Evolutionary conservation across 352 stramenopile species (phyloP), one percentile per base, ranked within the genome.

Genomic region (Phytophthora megakarya): DNA sequence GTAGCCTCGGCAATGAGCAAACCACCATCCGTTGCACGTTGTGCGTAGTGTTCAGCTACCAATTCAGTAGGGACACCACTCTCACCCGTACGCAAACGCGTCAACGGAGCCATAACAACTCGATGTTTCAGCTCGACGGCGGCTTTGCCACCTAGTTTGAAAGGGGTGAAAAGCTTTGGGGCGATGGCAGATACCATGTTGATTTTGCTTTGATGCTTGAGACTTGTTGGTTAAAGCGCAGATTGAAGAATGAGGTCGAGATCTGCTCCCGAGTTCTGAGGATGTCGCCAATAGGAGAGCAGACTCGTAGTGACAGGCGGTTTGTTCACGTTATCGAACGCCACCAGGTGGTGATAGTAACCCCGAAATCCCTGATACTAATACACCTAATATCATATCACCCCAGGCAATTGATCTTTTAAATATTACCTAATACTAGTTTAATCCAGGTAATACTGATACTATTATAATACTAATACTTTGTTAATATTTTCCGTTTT

Each of bases 1-100:
- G 72, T 78, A 16, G 79, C 86, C 57, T 88, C 79, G 4, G 78
- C 54, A 35, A 88, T 80, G 47, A 82, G 58, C 7, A 88, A 52
- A 21, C 72, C 77, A 18, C 75, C 78, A 18, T 61, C 49, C 6
- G 72, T 82, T 4, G 76, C 68, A 11, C 77, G 69, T 22, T 86
- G 72, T 1, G 25, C 43, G 50, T 88, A 88, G 69, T 86, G 76
- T 18, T 62, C 52, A 3, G 58, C 59, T 11, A 71, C 64, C 4
- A 84, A 33, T 1, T 32, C 43, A 15, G 49, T 69, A 6, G 66
- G 72, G 10, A 77, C 65, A 23, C 58, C 65, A 19, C 60, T 63
- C 7, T 67, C 67, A 9, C 56, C 70, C 13, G 57, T 65, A 21
- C 56, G 73, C 50, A 73, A 3, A 28, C 54, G 73, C 35, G 79